Evolutionary conservation across 352 stramenopile species (phyloP).

Genomic region (Globisporangium perplexum): DNA sequence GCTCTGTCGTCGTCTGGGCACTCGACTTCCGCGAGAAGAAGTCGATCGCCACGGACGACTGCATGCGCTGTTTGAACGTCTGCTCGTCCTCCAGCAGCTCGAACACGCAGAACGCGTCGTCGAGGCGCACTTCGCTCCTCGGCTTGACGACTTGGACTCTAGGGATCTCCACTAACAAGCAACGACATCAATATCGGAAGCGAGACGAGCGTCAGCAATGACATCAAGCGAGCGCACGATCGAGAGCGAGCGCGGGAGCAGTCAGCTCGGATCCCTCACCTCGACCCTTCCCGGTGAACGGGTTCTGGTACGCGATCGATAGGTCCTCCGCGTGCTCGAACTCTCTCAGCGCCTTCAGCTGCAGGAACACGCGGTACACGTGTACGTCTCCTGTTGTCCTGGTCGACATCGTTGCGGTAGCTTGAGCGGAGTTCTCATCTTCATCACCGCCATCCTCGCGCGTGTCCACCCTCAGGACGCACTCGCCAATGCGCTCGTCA

Average conservation of each 20-base stretch:
- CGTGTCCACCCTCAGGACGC: slow-evolving; percentile 1
- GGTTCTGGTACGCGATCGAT: slow-evolving; percentile 27
- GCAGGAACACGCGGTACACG: slow-evolving; percentile 30
- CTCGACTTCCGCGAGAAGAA: slow-evolving; percentile 8
- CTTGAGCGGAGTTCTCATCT: neutral
- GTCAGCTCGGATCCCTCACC: slow-evolving; percentile 13
- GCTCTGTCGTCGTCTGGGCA: neutral
- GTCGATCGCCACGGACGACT: slow-evolving; percentile 34
- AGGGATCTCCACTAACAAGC: slow-evolving; percentile 29
- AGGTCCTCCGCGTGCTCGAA: slow-evolving; percentile 18
- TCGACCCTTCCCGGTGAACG: slow-evolving; percentile 27
- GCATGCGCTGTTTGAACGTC: slow-evolving; percentile 43
- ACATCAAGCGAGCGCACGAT: neutral
- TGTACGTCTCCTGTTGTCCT: slow-evolving; percentile 1
- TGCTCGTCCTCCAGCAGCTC: slow-evolving; percentile 26
- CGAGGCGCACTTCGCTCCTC: slow-evolving; percentile 29
- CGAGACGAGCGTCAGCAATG: neutral
- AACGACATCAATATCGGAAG: neutral
- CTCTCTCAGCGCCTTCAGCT: slow-evolving; percentile 30
- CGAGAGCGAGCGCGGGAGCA: neutral
- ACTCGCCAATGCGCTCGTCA: slow-evolving; percentile 5
- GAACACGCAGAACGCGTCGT: slow-evolving; percentile 40
- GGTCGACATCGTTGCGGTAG: neutral
- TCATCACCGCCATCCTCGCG: neutral
- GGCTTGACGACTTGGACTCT: slow-evolving; percentile 23